phyloP scores from a whole-genome alignment of 1,284 basidiomycete species.

The Cerrena zonata region DNA sequence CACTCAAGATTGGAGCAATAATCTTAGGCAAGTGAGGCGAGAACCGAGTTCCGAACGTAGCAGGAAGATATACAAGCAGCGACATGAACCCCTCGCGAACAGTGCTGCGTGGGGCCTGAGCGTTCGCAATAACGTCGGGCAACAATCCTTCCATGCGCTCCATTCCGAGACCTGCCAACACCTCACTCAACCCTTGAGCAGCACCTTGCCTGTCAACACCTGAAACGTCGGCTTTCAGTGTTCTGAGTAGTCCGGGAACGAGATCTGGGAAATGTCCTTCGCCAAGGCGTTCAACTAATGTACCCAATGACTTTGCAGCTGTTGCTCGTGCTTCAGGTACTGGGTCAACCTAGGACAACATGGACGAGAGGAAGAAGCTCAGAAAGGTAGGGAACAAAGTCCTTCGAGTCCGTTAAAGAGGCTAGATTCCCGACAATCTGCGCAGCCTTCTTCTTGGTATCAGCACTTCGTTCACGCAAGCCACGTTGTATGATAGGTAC shows the following conservation, averaged over 20 bases:
- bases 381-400: slow-evolving; percentile 92
- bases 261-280: slow-evolving; percentile 95
- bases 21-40: slow-evolving; percentile 93
- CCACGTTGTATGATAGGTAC: slow-evolving; percentile 95
- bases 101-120: slow-evolving; percentile 83
- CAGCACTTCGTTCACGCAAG: slow-evolving; percentile 84
- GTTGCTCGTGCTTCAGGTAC: slow-evolving; percentile 96
- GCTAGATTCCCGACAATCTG: slow-evolving; percentile 97
- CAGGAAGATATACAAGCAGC: slow-evolving; percentile 90
- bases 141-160: slow-evolving; percentile 92
- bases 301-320: slow-evolving; percentile 95
- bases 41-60: slow-evolving; percentile 94
- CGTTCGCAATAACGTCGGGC: slow-evolving; percentile 90
- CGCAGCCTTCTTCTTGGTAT: slow-evolving; percentile 91
- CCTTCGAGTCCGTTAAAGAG: slow-evolving; percentile 89
- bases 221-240: slow-evolving; percentile 88
- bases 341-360: slow-evolving; percentile 85
- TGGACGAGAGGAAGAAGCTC: slow-evolving; percentile 89
- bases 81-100: slow-evolving; percentile 99
- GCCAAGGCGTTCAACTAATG: slow-evolving; percentile 91
- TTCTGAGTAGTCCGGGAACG: slow-evolving; percentile 83
- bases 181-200: slow-evolving; percentile 95
- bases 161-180: slow-evolving; percentile 93
- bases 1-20: slow-evolving; percentile 87
- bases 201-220: slow-evolving; percentile 97